Conservation (phyloP, 768 basidiomycete genomes). For the Macrolepiota albuminosa region DNA sequence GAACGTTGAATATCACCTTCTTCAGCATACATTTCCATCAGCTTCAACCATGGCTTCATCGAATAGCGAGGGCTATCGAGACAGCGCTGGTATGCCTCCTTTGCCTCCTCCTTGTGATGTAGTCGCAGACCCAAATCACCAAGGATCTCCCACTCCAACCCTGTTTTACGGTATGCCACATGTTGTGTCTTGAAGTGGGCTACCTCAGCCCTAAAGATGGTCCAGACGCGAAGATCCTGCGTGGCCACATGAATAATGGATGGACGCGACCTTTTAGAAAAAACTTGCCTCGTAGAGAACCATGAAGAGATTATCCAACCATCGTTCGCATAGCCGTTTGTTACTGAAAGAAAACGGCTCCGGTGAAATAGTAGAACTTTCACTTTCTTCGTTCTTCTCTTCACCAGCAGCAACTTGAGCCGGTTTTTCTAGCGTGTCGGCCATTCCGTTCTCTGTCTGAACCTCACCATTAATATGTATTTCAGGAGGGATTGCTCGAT, state of each 20-base stretch:
- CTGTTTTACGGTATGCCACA: conserved; percentile 95
- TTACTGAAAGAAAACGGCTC: conserved; percentile 91
- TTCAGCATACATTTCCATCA: conserved; percentile 95
- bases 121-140: conserved; percentile 92
- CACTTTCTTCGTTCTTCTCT: conserved; percentile 35
- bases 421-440: conserved; percentile 38
- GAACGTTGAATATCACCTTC: conserved; percentile 91
- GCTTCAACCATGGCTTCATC: conserved; percentile 87
- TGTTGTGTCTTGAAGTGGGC: conserved; percentile 99
- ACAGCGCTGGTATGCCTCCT: conserved; percentile 95
- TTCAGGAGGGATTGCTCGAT: conserved; percentile 13
- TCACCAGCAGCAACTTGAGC: conserved; percentile 49
- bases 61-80: conserved; percentile 84
- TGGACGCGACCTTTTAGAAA: neutral
- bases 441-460: conserved; percentile 26
- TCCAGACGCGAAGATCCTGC: conserved; percentile 95
- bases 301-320: conserved; percentile 99
- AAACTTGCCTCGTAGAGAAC: conserved; percentile 82
- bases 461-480: conserved; percentile 25
- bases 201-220: conserved; percentile 97
- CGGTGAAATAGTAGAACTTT: conserved; percentile 28
- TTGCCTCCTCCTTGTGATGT: conserved; percentile 97
- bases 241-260: conserved; percentile 1
- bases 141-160: conserved; percentile 96
- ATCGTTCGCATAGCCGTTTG: conserved; percentile 94